Percentiles rank a stretch among this genome's conserved stretches.
Evolutionary conservation across 2,329 filamentous ascomycete genomes (phyloP).

Genomic region (Hortaea werneckii): DNA sequence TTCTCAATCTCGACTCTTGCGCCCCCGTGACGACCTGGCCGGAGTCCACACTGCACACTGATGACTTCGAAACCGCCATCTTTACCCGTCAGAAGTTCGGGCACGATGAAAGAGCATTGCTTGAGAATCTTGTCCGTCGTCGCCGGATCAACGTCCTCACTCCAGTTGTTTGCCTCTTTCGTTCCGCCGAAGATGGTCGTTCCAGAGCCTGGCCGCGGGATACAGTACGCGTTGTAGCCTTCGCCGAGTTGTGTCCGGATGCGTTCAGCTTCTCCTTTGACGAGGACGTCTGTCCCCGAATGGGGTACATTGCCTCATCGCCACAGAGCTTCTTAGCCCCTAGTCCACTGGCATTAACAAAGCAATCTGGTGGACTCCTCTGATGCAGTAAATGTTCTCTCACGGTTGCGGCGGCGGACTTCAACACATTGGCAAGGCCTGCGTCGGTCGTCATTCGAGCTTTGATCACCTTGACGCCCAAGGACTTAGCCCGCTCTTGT

Average conservation of each 20-base stretch:
- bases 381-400: too few species aligned
- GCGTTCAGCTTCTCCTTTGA: conserved; percentile 30
- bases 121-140: conserved; percentile 29
- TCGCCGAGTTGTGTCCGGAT: conserved; percentile 23
- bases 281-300: conserved; percentile 39
- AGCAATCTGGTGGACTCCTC: conserved; percentile 12
- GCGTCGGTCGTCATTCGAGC: conserved; percentile 18
- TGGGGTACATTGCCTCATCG: conserved; percentile 29
- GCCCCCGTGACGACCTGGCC: conserved; percentile 35
- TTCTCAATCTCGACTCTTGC: conserved; percentile 33
- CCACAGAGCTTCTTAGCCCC: conserved; percentile 28
- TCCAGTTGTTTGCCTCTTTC: conserved; percentile 31
- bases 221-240: conserved; percentile 29
- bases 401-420: neutral
- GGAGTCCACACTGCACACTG: conserved; percentile 33
- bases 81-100: conserved; percentile 24
- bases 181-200: conserved; percentile 38
- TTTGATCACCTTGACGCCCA: conserved; percentile 22
- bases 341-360: conserved; percentile 37
- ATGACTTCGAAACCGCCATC: conserved; percentile 34
- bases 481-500: conserved; percentile 15
- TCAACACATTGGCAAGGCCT: conserved; percentile 22
- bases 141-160: conserved; percentile 20
- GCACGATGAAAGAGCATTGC: conserved; percentile 25
- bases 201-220: conserved; percentile 32